Evolutionary conservation across 1,139 yeast genomes (phyloP).

Genomic region (Candida tunisiensis): DNA sequence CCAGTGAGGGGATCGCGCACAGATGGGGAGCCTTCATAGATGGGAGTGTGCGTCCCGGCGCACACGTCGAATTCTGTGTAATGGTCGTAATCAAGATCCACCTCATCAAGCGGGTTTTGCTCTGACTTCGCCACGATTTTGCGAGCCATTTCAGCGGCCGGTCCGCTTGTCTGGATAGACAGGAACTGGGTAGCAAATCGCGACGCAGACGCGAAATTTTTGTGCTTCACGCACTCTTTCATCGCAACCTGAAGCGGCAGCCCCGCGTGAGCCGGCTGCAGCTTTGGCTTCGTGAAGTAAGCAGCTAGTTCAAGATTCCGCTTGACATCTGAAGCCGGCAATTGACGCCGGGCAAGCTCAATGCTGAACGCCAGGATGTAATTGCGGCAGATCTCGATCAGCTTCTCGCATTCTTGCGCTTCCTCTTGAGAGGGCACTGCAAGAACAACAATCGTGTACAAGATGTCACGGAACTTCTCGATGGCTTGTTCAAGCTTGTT

Average conservation of each 20-base stretch:
- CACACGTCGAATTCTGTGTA: constrained; percentile 85
- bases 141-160: constrained; percentile 78
- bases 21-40: constrained; percentile 55
- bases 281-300: constrained; percentile 73
- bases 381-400: constrained; percentile 65
- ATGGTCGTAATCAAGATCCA: constrained; percentile 85
- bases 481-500: constrained; percentile 76
- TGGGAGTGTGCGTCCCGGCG: constrained; percentile 76
- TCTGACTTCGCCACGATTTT: constrained; percentile 73
- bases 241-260: constrained; percentile 92
- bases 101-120: constrained; percentile 63
- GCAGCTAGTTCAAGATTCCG: constrained; percentile 92
- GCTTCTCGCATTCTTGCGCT: constrained; percentile 57
- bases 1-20: constrained; percentile 82
- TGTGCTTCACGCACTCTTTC: constrained; percentile 77
- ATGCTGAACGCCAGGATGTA: constrained; percentile 84
- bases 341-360: constrained; percentile 72
- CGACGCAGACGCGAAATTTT: constrained; percentile 79
- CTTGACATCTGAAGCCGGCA: constrained; percentile 54
- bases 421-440: constrained; percentile 62
- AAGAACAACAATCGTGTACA: constrained; percentile 57
- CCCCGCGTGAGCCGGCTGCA: constrained; percentile 68
- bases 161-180: constrained; percentile 47
- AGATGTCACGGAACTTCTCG: constrained; percentile 56
- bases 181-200: constrained; percentile 78